These are phyloP conservation scores for Cucurbita moschata DNA, from an alignment of 306 rosid species.

Conservation along the genomic window DNA sequence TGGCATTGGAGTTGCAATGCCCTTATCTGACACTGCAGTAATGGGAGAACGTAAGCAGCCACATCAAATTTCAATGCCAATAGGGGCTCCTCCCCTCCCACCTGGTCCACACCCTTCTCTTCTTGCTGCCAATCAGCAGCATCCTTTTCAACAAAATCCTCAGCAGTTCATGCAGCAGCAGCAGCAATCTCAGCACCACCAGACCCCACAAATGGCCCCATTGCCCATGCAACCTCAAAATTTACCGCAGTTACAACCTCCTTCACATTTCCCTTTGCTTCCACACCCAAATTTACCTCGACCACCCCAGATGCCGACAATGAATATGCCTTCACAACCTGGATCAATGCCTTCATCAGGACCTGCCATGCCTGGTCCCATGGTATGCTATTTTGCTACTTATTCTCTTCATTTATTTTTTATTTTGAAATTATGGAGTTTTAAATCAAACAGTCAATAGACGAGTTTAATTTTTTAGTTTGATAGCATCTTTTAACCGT, in stretches of 20 bases:
- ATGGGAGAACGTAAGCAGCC: constrained; percentile 81
- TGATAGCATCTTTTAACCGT: neutral
- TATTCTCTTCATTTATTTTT: neutral
- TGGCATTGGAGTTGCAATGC: constrained; percentile 94
- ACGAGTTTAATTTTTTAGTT: neutral
- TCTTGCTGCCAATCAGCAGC: constrained; percentile 77
- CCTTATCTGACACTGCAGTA: constrained; percentile 46
- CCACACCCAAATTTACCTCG: constrained; percentile 80
- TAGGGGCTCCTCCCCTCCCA: constrained; percentile 94
- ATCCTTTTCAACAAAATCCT: constrained; percentile 63
- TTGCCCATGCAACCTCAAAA: constrained; percentile 65
- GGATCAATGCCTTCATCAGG: constrained; percentile 38
- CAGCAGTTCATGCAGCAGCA: constrained; percentile 69
- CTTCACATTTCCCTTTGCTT: constrained; percentile 78
- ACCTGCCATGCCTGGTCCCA: constrained; percentile 57
- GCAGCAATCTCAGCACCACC: constrained; percentile 13
- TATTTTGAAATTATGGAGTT: neutral
- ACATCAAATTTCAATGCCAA: constrained; percentile 49
- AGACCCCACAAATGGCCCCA: constrained; percentile 54
- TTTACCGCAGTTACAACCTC: constrained; percentile 71
- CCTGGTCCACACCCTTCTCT: constrained; percentile 99
- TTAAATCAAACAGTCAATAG: neutral
- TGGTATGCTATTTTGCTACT: constrained; percentile 33
- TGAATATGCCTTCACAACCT: constrained; percentile 62
- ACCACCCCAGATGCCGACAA: constrained; percentile 72